Base-by-base conservation (phyloP, 192 early-diverging fungal genomes). In the Coemansia sp. region DNA sequence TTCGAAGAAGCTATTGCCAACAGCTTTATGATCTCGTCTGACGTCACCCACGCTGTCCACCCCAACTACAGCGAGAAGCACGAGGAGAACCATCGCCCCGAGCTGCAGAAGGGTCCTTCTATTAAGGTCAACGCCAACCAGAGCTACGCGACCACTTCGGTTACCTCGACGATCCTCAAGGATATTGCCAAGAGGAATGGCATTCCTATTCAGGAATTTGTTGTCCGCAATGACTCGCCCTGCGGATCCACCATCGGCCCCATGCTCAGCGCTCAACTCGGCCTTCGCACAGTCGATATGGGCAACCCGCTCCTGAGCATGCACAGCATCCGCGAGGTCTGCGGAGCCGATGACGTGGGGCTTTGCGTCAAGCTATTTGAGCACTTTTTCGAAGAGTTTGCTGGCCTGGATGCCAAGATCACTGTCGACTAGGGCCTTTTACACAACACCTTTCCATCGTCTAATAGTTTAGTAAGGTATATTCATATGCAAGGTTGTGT, bases 101-200 rank as follows among this genome's bases (percentile, higher is more conserved):
- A 84, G 48, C 91, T 97, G 87, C 91, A 97, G 77, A 88, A 91
- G 69, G 97, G 97, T 16, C 88, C 94, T 41, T 95, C 96, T 20
- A 93, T 99, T 75, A 99, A 99, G 87, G 72, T 90, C 47, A 99
- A 99, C 65, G 94, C 96, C 48, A 99, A 98, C 84, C 95, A 97
- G 83, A 86, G 90, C 36, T 93, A 93, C 59, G 90, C 89, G 7
- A 91, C 90, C 56, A 93, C 90, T 5, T 83, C 90, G 16, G 88
- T 85, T 16, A 91, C 91, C 7, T 86, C 86, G 25, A 68, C 89
- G 5, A 83, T 93, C 26, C 81, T 94, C 62, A 88, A 88, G 45
- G 89, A 94, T 61, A 83, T 92, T 52, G 95, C 92, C 61, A 85
- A 86, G 64, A 89, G 89, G 68, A 79, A 87, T 60, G 75, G 75